Evolutionary conservation across 495 filamentous ascomycete genomes (phyloP), one percentile per base, ranked within the genome.

Genomic region (Daldinia grandis): DNA sequence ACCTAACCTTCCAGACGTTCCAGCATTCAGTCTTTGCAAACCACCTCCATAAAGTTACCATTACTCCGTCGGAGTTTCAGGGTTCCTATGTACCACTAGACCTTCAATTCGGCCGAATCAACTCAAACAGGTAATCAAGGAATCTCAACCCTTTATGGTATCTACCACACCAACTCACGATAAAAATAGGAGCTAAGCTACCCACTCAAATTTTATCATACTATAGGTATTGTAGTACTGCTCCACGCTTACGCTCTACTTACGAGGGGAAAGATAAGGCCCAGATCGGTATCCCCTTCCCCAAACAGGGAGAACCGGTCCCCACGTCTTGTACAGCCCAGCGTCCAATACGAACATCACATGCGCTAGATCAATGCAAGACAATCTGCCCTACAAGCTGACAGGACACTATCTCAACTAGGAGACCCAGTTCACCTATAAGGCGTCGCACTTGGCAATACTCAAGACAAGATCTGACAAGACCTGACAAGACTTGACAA

Each of bases 361-460:
- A 51, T 69, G 65, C 65, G 51, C 51, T 73, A 73, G 58, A 42
- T 58, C 28, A 19, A 73, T 73, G 70, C 70, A 69, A 62, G 62
- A 44, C 25, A 62, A 35, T 27, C 42, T 21, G 27, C 25, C 44
- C 35, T 53, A 44, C 53, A 31, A 64, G 50, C 50, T 72, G 61
- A 65, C 69, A 58, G 56, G 69, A 57, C 38, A 68, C 40, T 40
- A 61, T 58, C 40, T n/a, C 50, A 40, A 53, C 50, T 37, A 57
- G 47, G 27, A 61, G 56, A 24, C 19, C 50, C 50, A 57, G 38
- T 62, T 64, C 55, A 21, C 51, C 54, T 56, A 40, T 24, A 57
- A 71, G 44, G 19, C 21, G 62, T 57, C n/a, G 14, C 59, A 35
- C 35, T 68, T 72, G 64, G 33, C 64, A 57, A 47, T 33, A 59